These are phyloP conservation scores for Sideroxylon spinosum DNA, from an alignment of 179 eudicot species.

Conservation along the genomic window DNA sequence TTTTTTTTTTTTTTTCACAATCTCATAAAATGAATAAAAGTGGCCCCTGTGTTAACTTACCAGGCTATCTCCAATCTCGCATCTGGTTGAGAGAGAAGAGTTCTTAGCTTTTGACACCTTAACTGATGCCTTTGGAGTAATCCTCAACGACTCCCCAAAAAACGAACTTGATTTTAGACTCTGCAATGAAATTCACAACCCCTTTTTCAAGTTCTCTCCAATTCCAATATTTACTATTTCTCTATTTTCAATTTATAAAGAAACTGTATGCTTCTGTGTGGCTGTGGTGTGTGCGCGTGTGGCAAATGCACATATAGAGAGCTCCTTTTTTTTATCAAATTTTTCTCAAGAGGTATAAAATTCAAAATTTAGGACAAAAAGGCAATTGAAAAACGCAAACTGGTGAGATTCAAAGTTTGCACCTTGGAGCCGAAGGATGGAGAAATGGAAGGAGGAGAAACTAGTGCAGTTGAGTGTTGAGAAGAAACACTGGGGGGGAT, in stretches of 20 bases:
- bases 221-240: too few species aligned
- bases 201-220: too few species aligned
- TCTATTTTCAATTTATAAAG: too few species aligned
- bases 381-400: background rate
- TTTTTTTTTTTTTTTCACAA: background rate
- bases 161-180: constrained; percentile 66
- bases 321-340: too few species aligned
- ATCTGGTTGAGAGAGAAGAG: constrained; percentile 52
- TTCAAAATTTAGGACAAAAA: background rate
- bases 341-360: background rate
- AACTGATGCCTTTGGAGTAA: constrained; percentile 45
- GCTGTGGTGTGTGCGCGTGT: too few species aligned
- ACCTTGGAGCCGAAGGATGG: constrained; percentile 58
- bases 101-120: constrained; percentile 50
- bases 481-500: constrained; percentile 55
- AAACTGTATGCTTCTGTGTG: too few species aligned
- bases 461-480: constrained; percentile 43
- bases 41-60: constrained; percentile 37
- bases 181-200: constrained; percentile 30
- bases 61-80: constrained; percentile 93
- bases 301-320: too few species aligned
- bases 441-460: constrained; percentile 31
- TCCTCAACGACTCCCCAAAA: constrained; percentile 56
- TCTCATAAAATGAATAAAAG: background rate
- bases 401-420: background rate